phyloP scores from a whole-genome alignment of 2,329 filamentous ascomycete genomes.

The Aspergillus pseudotamarii region DNA sequence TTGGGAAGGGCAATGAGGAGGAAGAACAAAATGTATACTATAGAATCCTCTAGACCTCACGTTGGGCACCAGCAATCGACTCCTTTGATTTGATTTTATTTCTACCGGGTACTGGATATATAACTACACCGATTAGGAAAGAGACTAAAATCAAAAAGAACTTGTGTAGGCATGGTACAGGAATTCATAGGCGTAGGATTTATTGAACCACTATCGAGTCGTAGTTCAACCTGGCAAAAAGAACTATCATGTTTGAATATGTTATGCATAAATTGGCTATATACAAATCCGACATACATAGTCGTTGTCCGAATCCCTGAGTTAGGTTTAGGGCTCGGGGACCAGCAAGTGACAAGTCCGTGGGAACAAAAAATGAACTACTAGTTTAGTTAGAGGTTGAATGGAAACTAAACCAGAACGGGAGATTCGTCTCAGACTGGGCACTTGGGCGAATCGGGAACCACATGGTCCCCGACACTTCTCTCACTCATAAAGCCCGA shows the following conservation, averaged over 20 bases:
- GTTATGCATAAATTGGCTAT: background rate
- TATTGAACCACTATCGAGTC: conserved; percentile 5
- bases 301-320: background rate
- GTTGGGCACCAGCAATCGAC: background rate
- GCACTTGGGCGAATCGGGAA: conserved; percentile 23
- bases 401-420: conserved; percentile 8
- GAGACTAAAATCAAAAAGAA: background rate
- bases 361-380: too few species aligned
- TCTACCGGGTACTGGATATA: background rate
- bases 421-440: conserved; percentile 7
- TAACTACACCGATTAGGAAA: background rate
- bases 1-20: background rate
- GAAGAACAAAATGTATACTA: background rate
- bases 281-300: background rate
- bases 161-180: background rate
- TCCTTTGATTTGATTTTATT: background rate
- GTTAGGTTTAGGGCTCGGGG: background rate
- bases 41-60: background rate
- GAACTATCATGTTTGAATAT: background rate
- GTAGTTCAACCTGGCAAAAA: background rate
- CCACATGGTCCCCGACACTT: conserved; percentile 25
- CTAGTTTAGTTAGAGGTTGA: background rate
- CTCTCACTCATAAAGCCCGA: conserved; percentile 19
- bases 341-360: background rate
- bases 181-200: background rate